Conservation (phyloP, 140 eudicot genomes). For the Stevia rebaudiana region DNA sequence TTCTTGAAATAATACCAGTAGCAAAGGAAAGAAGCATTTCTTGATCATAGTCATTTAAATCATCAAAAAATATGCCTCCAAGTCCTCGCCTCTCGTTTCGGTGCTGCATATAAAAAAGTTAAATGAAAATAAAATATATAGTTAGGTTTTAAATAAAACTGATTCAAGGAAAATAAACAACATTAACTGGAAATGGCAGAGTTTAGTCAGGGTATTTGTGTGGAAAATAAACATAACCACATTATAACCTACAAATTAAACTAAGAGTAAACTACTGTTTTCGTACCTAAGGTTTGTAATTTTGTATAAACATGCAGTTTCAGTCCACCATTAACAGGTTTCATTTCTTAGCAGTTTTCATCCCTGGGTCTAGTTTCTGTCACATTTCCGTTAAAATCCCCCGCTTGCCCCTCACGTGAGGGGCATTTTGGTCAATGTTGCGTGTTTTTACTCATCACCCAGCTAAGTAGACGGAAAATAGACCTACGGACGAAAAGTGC, state of each 20-base stretch:
- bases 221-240: background rate
- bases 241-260: background rate
- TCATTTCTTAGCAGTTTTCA: too few species aligned
- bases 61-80: slow-evolving; percentile 97
- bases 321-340: too few species aligned
- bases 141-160: background rate
- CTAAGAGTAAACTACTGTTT: too few species aligned
- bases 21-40: slow-evolving; percentile 96
- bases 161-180: background rate
- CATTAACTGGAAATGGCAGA: background rate
- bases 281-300: too few species aligned
- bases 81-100: slow-evolving; percentile 98
- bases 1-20: slow-evolving; percentile 56
- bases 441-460: too few species aligned
- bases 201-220: background rate
- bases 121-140: background rate
- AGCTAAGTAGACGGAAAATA: too few species aligned
- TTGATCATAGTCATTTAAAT: slow-evolving; percentile 90
- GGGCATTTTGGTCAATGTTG: too few species aligned
- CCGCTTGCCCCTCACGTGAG: too few species aligned
- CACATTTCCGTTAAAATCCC: too few species aligned
- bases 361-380: too few species aligned
- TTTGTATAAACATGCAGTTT: too few species aligned
- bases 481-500: too few species aligned
- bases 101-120: slow-evolving; percentile 46